Base-by-base conservation (phyloP, 2,329 filamentous ascomycete species). In the Didymella pinodella region DNA sequence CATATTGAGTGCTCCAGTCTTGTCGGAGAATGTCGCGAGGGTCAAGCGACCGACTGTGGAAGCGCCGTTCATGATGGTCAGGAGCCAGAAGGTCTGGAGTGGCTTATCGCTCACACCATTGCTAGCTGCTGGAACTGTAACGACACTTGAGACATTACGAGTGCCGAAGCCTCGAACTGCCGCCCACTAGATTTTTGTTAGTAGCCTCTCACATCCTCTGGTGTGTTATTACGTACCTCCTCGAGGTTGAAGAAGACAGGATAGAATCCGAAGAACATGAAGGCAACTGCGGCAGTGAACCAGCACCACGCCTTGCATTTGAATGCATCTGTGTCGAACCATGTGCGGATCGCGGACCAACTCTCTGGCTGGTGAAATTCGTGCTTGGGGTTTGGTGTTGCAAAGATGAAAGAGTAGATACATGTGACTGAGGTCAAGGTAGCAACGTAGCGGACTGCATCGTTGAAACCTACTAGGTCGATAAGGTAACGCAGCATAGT, bases 161-260 rank as follows among this genome's bases (percentile, higher is more conserved):
- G 71, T 76, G 18, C 80, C 81, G 40, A 80, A 76, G 8, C 80
- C 79, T 25, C 67, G 68, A 11, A 73, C 65, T 16, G 80, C 75
- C 20, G 82, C 81, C 82, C 82, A 84, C 71, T 79, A 20, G 26
- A 25, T 25, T 28, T 28, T 18, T 44, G 58, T 74, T 54, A 74
- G 66, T 18, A 38, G 14, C 45, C n/a, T 45, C 18, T 6, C 34
- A 18, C n/a, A 2, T 11, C 34, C 44, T 11, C 1, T 29, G 44
- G 2, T 34, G 14, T 18, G 11, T 34, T 12, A 25, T 20, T 48
- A 66, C 72, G 59, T 67, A 78, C 77, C 69, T 83, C 82, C 66
- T 83, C 81, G 29, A 84, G 77, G 59, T 82, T 83, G 75, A 84
- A 84, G 72, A 83, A 83, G 20, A 84, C 71, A 3, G 80, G 78